Conservation (phyloP, 495 filamentous ascomycete genomes). For the Elaphomyces granulatus region DNA sequence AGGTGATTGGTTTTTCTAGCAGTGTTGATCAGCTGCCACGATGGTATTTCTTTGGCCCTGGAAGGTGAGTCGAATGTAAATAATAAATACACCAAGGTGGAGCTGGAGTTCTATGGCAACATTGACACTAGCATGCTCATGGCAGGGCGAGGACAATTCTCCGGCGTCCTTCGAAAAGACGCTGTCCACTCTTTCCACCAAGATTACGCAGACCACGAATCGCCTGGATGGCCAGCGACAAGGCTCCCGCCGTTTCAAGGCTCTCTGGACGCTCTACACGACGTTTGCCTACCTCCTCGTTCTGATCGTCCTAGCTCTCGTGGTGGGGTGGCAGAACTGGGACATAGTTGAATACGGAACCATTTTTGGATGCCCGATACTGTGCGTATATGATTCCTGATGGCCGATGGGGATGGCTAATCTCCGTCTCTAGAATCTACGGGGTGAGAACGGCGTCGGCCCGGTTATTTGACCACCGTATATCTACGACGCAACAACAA, state of each 20-base stretch:
- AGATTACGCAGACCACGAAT: conserved; percentile 57
- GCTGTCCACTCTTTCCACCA: conserved; percentile 62
- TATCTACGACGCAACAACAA: conserved; percentile 47
- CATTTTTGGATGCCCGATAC: conserved; percentile 60
- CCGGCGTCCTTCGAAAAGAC: conserved; percentile 87
- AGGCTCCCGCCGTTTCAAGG: conserved; percentile 61
- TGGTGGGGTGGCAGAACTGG: conserved; percentile 76
- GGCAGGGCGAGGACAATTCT: conserved; percentile 65
- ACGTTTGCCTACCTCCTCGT: conserved; percentile 81
- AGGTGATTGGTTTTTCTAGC: too few species aligned
- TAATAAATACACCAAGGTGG: not conserved
- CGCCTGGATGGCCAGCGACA: conserved; percentile 59
- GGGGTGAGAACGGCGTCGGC: conserved; percentile 42
- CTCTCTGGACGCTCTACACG: conserved; percentile 79
- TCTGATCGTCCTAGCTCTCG: conserved; percentile 60
- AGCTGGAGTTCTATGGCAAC: too few species aligned
- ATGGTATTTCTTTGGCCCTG: conserved; percentile 83
- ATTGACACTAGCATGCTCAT: conserved; percentile 3
- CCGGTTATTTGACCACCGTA: conserved; percentile 68
- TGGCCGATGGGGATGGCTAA: not conserved
- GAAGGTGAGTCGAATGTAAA: conserved; percentile 35
- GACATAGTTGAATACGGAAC: conserved; percentile 59
- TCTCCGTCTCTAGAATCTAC: conserved; percentile 44
- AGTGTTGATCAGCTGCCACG: conserved; percentile 20
- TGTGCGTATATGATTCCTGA: conserved; percentile 35